Conservation (phyloP, 768 basidiomycete species). For the Saitozyma podzolica region DNA sequence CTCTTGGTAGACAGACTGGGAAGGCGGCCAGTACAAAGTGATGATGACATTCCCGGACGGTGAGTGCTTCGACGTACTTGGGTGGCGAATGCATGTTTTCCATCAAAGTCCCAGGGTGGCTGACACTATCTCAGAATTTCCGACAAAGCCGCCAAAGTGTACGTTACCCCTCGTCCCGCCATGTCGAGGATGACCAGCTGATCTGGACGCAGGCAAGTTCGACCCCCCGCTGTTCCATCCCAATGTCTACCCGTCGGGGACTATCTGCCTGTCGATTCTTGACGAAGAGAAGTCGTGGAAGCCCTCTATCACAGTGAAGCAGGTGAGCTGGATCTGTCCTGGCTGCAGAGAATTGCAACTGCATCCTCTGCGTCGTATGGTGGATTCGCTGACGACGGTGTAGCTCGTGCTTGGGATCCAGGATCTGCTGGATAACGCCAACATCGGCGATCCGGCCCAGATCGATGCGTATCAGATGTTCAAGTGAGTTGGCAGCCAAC, state of each 20-base stretch:
- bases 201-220: conserved; percentile 76
- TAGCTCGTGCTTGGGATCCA: conserved; percentile 96
- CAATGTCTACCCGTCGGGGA: conserved; percentile 98
- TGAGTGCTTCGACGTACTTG: conserved; percentile 45
- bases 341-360: not conserved
- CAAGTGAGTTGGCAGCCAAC: conserved; percentile 65
- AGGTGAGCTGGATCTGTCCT: conserved; percentile 59
- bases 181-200: conserved; percentile 6
- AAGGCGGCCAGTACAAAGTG: conserved; percentile 91
- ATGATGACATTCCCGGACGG: conserved; percentile 96
- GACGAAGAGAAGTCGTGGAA: conserved; percentile 99
- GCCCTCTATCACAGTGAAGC: conserved; percentile 97
- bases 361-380: not conserved
- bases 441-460: conserved; percentile 95
- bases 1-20: conserved; percentile 86
- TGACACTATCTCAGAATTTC: conserved; percentile 41
- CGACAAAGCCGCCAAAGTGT: conserved; percentile 53
- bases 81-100: not conserved
- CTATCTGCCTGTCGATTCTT: conserved; percentile 93
- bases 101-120: not conserved
- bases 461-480: conserved; percentile 99
- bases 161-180: not conserved
- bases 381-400: not conserved
- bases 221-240: conserved; percentile 93
- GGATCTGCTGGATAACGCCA: conserved; percentile 91